phyloP scores from a whole-genome alignment of 805 yeast genomes.

The Zygoascus flipseniorum region DNA sequence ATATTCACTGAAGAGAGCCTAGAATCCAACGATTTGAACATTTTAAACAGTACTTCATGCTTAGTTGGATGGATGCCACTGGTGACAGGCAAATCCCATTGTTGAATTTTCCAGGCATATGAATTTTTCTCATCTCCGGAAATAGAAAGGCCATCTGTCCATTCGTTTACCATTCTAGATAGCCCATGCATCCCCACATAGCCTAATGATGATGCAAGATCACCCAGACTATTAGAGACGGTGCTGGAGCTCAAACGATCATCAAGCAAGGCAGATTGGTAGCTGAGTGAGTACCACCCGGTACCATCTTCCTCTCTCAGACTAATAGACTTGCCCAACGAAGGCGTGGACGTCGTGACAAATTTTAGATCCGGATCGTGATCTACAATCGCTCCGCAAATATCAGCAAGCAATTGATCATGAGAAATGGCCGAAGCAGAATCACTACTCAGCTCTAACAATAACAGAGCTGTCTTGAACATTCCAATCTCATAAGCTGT shows the following conservation, averaged over 20 bases:
- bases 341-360: constrained; percentile 56
- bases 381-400: constrained; percentile 39
- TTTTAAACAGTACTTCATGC: constrained; percentile 42
- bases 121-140: constrained; percentile 30
- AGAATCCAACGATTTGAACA: constrained; percentile 38
- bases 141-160: constrained; percentile 50
- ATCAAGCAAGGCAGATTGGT: constrained; percentile 51
- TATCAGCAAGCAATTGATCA: constrained; percentile 8
- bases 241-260: not conserved
- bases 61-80: constrained; percentile 27
- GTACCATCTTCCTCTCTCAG: constrained; percentile 29
- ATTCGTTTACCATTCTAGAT: constrained; percentile 42
- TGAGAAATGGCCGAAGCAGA: not conserved
- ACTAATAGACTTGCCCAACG: constrained; percentile 30
- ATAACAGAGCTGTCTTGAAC: constrained; percentile 27
- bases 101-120: constrained; percentile 68
- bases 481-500: constrained; percentile 21
- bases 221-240: constrained; percentile 8
- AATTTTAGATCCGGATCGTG: constrained; percentile 55
- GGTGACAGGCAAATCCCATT: constrained; percentile 60
- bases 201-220: constrained; percentile 35
- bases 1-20: not conserved
- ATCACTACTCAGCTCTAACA: constrained; percentile 20
- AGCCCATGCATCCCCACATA: constrained; percentile 50
- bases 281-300: constrained; percentile 39